A percentile compares a stretch with the other conserved stretches of the same genome.
These are phyloP conservation scores for Penicillium sp. DNA, from an alignment of 2,329 filamentous ascomycete species.

Conservation along the genomic window DNA sequence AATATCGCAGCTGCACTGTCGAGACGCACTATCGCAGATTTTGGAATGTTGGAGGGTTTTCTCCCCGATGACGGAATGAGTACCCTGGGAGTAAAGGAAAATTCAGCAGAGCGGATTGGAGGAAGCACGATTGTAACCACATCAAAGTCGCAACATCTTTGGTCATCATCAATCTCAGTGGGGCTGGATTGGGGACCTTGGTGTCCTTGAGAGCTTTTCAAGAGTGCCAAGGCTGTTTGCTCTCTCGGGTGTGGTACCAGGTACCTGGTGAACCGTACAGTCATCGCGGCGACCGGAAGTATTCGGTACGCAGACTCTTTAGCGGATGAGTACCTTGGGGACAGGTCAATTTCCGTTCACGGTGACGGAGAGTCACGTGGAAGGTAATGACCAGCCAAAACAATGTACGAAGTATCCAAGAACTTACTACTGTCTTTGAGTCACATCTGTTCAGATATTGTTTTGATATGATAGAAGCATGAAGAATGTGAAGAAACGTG, in stretches of 20 bases:
- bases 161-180: constrained; percentile 1
- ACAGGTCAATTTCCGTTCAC: constrained; percentile 19
- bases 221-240: constrained; percentile 23
- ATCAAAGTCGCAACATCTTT: constrained; percentile 19
- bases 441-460: neutral
- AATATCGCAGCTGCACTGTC: neutral
- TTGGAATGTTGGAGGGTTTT: neutral
- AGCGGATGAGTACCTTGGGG: constrained; percentile 34
- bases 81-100: constrained; percentile 9
- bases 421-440: neutral
- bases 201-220: constrained; percentile 32
- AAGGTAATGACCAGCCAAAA: neutral
- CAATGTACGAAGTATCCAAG: no score
- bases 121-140: neutral
- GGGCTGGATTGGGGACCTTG: constrained; percentile 19
- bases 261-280: constrained; percentile 5
- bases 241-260: constrained; percentile 5
- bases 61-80: neutral
- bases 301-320: constrained; percentile 12
- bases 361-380: constrained; percentile 18
- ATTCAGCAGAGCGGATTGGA: neutral
- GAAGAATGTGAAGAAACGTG: neutral
- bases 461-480: neutral
- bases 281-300: constrained; percentile 1
- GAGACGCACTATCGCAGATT: neutral